Evolutionary conservation across 805 yeast genomes (phyloP), one percentile per base, ranked within the genome.

Genomic region (Yueomyces sp.): DNA sequence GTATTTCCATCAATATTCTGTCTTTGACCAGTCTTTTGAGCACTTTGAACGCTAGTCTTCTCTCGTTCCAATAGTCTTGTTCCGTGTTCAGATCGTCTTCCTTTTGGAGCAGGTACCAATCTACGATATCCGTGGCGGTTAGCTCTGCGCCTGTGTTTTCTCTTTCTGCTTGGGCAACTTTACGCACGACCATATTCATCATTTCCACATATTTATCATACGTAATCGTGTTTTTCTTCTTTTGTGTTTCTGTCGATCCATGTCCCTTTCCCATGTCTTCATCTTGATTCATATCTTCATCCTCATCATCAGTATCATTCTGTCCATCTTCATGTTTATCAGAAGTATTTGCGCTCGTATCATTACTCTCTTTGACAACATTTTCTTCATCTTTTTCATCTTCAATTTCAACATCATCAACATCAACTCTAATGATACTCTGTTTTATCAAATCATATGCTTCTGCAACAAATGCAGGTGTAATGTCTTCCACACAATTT

Each of bases 361-460:
- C 28, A 11, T 44, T 48, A 3, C 47, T 56, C 39, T 51, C 54
- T 29, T 54, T 54, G 26, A 48, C 64, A 9, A 50, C 57, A 4
- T 47, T 53, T 9, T 55, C 56, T 26, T 49, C 51, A 28, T 42
- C 40, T 19, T 39, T 37, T 36, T 26, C 87, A n/a, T 77, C 94
- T 9, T 79, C 92, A 40, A 90, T 70, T 47, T 85, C 92, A 37
- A 90, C 73, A 59, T 90, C 97, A 52, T 90, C 97, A 60, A 81
- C 82, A 59, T 92, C 96, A 37, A 90, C 96, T 48, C 92, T 77
- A 53, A 92, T 86, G 48, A 90, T 88, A 36, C 95, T 84, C 64
- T 86, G 94, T 59, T 92, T 77, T 53, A 92, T 69, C 49, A 92
- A 67, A 55, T 83, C 90, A 60, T 83, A 87, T 0, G 98, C 98